A percentile compares a stretch with the other conserved stretches of the same genome.
phyloP scores from a whole-genome alignment of 2,329 filamentous ascomycete genomes.

The Exophiala sp. region DNA sequence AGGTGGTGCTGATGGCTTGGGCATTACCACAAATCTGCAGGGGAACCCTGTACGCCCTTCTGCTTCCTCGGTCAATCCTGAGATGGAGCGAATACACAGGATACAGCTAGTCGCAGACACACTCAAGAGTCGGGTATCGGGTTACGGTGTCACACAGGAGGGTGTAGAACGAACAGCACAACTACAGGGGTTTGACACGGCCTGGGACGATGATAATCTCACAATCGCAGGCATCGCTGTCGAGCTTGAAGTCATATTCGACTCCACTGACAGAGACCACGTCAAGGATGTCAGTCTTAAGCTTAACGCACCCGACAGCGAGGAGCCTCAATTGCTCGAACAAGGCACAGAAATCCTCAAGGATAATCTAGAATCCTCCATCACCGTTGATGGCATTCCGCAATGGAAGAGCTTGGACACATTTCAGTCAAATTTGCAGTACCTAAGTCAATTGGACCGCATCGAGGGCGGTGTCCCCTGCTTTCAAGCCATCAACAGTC shows the following conservation, averaged over 20 bases:
- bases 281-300: constrained; percentile 44
- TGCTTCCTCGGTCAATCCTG: constrained; percentile 37
- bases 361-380: constrained; percentile 36
- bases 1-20: constrained; percentile 31
- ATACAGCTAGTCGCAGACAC: constrained; percentile 41
- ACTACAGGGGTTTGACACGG: constrained; percentile 44
- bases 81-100: constrained; percentile 40
- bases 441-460: constrained; percentile 43
- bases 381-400: constrained; percentile 32
- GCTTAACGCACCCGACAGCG: constrained; percentile 40
- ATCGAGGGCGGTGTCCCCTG: constrained; percentile 45
- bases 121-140: constrained; percentile 39
- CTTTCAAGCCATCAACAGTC: constrained; percentile 44
- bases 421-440: constrained; percentile 43
- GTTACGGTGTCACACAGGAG: constrained; percentile 43
- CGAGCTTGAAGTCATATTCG: constrained; percentile 46
- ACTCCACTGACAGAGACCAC: constrained; percentile 35
- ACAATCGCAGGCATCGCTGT: constrained; percentile 46
- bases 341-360: constrained; percentile 43
- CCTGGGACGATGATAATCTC: constrained; percentile 46
- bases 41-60: constrained; percentile 40
- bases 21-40: constrained; percentile 40
- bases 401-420: constrained; percentile 32
- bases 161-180: constrained; percentile 41
- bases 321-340: constrained; percentile 39